Base-by-base conservation (phyloP, 2,329 filamentous ascomycete species). In the Monilinia polystroma region DNA sequence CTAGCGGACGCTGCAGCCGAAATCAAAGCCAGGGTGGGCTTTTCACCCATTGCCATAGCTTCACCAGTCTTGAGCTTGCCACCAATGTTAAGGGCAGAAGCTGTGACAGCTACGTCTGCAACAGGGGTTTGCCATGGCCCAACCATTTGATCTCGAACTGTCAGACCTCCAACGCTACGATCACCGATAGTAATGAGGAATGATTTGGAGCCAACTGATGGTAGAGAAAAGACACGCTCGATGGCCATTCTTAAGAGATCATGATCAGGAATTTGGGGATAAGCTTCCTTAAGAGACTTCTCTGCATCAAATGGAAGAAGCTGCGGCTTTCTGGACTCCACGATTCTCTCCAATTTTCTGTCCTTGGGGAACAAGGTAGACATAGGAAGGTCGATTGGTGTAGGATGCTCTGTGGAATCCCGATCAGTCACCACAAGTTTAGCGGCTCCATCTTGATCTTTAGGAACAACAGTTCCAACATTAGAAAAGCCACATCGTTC, bases 121-220 rank as follows among this genome's bases (percentile, higher is more conserved):
- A 98, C 93, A 3, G 95, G 95, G 16, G 89, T 91, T 77, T 98
- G 95, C 94, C 94, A 98, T 62, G 91, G 92, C 1, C 95, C 95
- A 64, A 97, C 94, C 87, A 98, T 93, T 78, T 98, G 95, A 76
- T 98, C 95, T 70, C 93, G 87, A 12, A 90, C 87, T 10, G 92
- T 93, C 67, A 98, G 83, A 62, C 94, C 95, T 71, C 94, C 94
- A 41, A 98, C 93, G 38, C 90, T 92, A 69, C 95, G 87, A 78
- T 98, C 95, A 60, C 91, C 93, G 72, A 98, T 99, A 1, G 95
- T 98, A 75, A 99, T 97, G 49, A 99, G 83, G 82, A 98, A 99
- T 29, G 90, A 93, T 80, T 98, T 98, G 29, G 93, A 97, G n/a
- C 93, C 94, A 29, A 98, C 95, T 1, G 93, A 86, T 26, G 95